Evolutionary conservation across 257 asterid species (phyloP).

Genomic region (Nicotiana tabacum): DNA sequence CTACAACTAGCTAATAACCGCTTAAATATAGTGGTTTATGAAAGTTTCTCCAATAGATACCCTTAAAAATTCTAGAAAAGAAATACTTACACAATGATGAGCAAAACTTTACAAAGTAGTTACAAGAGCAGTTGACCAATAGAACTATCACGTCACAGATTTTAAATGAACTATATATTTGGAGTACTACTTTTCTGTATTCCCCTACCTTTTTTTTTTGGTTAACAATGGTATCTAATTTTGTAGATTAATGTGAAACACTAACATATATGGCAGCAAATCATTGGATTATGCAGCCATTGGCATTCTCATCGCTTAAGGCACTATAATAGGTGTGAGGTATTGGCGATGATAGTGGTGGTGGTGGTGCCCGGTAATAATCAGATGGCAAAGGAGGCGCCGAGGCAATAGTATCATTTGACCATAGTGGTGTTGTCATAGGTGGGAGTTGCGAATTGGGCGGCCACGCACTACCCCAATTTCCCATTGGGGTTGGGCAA

Average conservation of each 20-base stretch:
- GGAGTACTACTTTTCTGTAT: background rate
- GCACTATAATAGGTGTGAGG: background rate
- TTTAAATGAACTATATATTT: background rate
- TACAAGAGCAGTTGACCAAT: background rate
- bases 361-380: background rate
- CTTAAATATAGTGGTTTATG: too few species aligned
- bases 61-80: background rate
- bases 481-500: background rate
- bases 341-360: background rate
- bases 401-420: background rate
- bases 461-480: background rate
- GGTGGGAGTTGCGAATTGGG: background rate
- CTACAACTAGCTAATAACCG: too few species aligned
- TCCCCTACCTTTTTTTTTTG: background rate
- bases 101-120: background rate
- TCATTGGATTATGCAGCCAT: background rate
- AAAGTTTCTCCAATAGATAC: background rate
- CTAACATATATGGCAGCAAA: background rate
- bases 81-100: background rate
- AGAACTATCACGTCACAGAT: background rate
- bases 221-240: background rate
- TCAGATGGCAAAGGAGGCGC: slow-evolving; percentile 1
- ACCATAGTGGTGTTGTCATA: background rate
- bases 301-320: background rate
- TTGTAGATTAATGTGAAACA: too few species aligned